Evolutionary conservation across 805 yeast species (phyloP).

Genomic region (Metschnikowia shivogae): DNA sequence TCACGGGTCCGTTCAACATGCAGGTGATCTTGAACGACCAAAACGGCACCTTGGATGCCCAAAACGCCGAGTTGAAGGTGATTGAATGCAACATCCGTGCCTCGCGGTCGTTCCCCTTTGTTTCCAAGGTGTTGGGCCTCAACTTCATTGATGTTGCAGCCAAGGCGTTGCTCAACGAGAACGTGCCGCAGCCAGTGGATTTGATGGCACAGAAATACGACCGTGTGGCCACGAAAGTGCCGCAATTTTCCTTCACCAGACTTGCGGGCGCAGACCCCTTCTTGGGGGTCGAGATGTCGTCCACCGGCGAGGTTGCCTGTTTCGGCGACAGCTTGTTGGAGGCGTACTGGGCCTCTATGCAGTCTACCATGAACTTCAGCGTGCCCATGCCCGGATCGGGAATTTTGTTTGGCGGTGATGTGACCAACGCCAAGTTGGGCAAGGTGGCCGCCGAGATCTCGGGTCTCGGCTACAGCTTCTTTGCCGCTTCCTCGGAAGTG

Average conservation of each 20-base stretch:
- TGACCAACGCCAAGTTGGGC: constrained; percentile 65
- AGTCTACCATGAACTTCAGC: constrained; percentile 95
- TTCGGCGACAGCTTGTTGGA: constrained; percentile 82
- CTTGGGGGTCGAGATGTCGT: constrained; percentile 98
- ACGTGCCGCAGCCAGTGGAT: constrained; percentile 75
- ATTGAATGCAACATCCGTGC: constrained; percentile 99
- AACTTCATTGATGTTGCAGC: constrained; percentile 96
- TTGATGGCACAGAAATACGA: constrained; percentile 72
- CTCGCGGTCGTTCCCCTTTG: constrained; percentile 98
- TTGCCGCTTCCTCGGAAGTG: constrained; percentile 70
- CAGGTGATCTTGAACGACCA: constrained; percentile 68
- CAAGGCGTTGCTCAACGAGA: constrained; percentile 71
- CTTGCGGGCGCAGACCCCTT: constrained; percentile 99
- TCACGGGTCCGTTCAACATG: constrained; percentile 98
- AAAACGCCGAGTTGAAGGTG: constrained; percentile 71
- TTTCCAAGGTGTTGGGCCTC: constrained; percentile 90
- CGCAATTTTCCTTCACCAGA: constrained; percentile 97
- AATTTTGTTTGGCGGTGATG: constrained; percentile 91
- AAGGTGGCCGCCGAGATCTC: constrained; percentile 66
- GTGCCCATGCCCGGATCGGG: constrained; percentile 90
- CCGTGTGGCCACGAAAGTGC: constrained; percentile 95
- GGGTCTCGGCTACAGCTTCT: constrained; percentile 76
- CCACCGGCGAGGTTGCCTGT: constrained; percentile 98
- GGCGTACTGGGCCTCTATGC: constrained; percentile 97
- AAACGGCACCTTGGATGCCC: constrained; percentile 45